Base-by-base conservation (phyloP, 2,329 filamentous ascomycete genomes). In the Ophiostoma fasciatum region DNA sequence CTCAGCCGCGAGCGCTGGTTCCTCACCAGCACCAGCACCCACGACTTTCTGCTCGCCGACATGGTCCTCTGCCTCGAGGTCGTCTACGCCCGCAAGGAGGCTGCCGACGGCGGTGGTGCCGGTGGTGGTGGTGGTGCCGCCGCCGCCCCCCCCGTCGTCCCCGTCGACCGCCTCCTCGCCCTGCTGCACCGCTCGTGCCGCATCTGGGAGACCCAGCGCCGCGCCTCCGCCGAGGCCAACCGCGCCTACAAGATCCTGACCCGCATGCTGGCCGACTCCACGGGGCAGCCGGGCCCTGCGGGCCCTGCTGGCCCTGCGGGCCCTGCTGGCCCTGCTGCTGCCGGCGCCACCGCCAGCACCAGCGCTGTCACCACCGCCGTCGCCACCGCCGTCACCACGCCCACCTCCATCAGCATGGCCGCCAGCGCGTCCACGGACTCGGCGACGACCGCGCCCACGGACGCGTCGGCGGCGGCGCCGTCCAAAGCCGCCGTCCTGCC, bases 41-140 rank as follows among this genome's bases (percentile, higher is more conserved):
- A 63, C 37, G 61, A 64, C 40, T 65, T 66, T 31, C 48, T 67
- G 7, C 52, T 65, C 3, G 64, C 63, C 2, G 59, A 60, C 29
- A 64, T 62, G 39, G 54, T 67, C 15, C 46, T 67, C 4, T 59
- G 61, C 26, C 49, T 64, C 4, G 62, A 65, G 30, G 28, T 49
- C 13, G 37, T 37, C 28, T 39, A 40, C 22, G n/a, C 26, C 2
- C 28, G 28, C 1, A 23, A 28, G n/a, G 48, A 10, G 41, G 50
- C 21, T 4, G 32, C 22, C 15, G 37, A 31, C 8, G 22, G 15
- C 17, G 32, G n/a, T n/a, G n/a, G n/a, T n/a, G n/a, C n/a, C n/a
- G n/a, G n/a, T n/a, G n/a, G n/a, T n/a, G n/a, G n/a, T n/a, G n/a
- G n/a, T n/a, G n/a, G n/a, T n/a, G n/a, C n/a, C n/a, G n/a, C n/a